These are phyloP conservation scores for Pezicula carpinea DNA, from an alignment of 2,329 filamentous ascomycete genomes.

Conservation along the genomic window DNA sequence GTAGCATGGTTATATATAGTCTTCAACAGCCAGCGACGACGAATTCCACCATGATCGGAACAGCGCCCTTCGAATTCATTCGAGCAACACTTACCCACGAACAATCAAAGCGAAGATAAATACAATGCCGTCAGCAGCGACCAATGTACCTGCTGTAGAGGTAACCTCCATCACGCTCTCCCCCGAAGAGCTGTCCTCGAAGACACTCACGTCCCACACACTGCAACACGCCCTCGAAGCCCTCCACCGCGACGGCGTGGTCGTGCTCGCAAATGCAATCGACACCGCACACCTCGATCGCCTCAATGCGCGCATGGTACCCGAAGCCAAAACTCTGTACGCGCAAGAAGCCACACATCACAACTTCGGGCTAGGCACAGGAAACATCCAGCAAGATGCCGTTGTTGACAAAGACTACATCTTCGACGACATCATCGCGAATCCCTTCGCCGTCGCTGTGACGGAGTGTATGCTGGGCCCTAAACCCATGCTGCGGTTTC, in stretches of 20 bases:
- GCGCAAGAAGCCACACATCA: constrained; percentile 8
- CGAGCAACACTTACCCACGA: neutral
- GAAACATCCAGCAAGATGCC: constrained; percentile 22
- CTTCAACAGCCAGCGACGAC: neutral
- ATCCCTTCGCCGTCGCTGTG: constrained; percentile 32
- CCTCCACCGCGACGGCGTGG: constrained; percentile 77
- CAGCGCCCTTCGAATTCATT: neutral
- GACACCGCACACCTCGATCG: constrained; percentile 44
- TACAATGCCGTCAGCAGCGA: neutral
- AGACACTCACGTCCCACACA: constrained; percentile 11
- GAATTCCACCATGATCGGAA: neutral
- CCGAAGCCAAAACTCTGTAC: constrained; percentile 40
- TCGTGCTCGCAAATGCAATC: constrained; percentile 56
- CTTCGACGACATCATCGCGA: constrained; percentile 26
- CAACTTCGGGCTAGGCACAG: constrained; percentile 20
- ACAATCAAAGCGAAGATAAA: neutral
- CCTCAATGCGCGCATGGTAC: constrained; percentile 53
- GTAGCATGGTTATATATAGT: neutral
- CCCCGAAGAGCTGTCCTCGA: constrained; percentile 9
- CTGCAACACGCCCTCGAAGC: constrained; percentile 89
- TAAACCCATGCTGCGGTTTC: constrained; percentile 31
- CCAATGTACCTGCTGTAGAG: neutral
- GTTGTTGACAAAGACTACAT: constrained; percentile 19
- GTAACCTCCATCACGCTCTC: constrained; percentile 10
- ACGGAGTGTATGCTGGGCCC: constrained; percentile 35